Percentiles rank a stretch among this genome's conserved stretches.
Conservation (phyloP, 1,284 basidiomycete genomes). For the Ganoderma lingzhi region DNA sequence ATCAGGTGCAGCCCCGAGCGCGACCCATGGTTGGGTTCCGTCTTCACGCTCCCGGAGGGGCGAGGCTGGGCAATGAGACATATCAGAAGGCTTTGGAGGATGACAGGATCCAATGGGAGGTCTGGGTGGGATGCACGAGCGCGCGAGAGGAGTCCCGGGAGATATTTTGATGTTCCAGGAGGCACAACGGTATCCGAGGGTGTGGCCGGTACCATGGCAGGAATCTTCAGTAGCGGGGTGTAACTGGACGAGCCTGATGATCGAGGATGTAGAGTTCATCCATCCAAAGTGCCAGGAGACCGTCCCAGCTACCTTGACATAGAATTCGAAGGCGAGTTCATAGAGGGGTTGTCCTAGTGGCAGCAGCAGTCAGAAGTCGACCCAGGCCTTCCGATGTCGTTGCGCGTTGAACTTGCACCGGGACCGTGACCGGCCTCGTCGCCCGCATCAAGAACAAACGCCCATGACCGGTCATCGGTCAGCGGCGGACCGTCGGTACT, state of each 20-base stretch:
- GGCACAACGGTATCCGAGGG: background rate
- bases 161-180: conserved; percentile 60
- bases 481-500: background rate
- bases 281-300: background rate
- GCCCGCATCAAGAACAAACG: background rate
- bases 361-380: background rate
- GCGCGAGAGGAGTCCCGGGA: conserved; percentile 57
- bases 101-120: conserved; percentile 65
- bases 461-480: background rate
- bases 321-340: background rate
- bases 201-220: background rate
- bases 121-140: conserved; percentile 51
- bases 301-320: background rate
- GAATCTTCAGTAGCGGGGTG: background rate
- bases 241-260: background rate
- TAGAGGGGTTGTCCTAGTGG: background rate
- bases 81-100: conserved; percentile 72
- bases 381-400: background rate
- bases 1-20: conserved; percentile 46
- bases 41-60: conserved; percentile 20
- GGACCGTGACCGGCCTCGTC: too few relatives aligned
- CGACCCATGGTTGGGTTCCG: conserved; percentile 13
- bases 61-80: conserved; percentile 57
- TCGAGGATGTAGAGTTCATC: background rate
- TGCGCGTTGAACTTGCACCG: too few relatives aligned